phyloP scores from a whole-genome alignment of 257 asterid species.

The Solanum corneliomulleri region DNA sequence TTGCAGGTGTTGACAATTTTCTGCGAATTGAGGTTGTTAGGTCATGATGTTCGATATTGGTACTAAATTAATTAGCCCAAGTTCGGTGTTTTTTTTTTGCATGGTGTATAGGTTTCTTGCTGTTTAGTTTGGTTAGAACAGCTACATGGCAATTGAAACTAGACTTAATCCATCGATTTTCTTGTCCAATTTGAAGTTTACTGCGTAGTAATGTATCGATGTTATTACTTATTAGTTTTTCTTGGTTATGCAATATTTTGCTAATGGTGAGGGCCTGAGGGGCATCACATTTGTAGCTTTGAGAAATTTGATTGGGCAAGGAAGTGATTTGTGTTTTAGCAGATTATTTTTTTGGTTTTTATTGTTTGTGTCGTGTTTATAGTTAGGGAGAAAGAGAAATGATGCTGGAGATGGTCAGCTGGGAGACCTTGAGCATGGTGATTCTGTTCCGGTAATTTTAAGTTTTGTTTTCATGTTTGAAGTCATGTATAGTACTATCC shows the following conservation, averaged over 20 bases:
- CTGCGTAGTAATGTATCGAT: background rate
- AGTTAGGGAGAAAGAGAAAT: constrained; percentile 41
- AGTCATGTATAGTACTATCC: background rate
- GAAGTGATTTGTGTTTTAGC: background rate
- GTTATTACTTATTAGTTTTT: background rate
- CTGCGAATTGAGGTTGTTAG: background rate
- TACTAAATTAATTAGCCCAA: background rate
- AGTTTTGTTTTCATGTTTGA: background rate
- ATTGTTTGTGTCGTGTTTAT: background rate
- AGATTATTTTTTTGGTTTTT: background rate
- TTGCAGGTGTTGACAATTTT: background rate
- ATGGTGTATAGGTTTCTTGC: background rate
- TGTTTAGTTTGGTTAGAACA: background rate
- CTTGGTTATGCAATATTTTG: background rate
- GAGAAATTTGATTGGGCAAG: background rate
- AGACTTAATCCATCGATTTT: background rate
- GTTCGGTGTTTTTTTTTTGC: background rate
- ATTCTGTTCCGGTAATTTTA: constrained; percentile 44
- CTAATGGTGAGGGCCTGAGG: background rate
- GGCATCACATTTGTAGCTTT: background rate
- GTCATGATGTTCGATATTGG: background rate
- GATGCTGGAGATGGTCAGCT: constrained; percentile 33
- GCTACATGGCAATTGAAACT: background rate
- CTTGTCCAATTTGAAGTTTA: background rate
- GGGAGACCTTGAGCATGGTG: constrained; percentile 68